These are phyloP conservation scores for Alloteropsis semialata DNA, from an alignment of 176 grass and related monocot species.

Conservation along the genomic window DNA sequence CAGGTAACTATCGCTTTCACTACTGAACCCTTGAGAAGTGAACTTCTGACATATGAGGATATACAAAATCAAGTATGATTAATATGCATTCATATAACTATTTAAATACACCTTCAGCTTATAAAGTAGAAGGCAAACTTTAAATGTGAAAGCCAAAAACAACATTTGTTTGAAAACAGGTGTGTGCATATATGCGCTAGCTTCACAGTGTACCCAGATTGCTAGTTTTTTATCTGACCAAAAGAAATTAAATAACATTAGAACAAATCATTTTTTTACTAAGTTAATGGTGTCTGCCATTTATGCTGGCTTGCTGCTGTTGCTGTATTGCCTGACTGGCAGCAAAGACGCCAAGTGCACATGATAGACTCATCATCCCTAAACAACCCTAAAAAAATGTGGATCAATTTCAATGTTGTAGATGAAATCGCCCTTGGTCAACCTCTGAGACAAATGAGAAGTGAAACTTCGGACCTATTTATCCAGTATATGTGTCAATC, in stretches of 20 bases:
- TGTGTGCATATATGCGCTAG: too few relatives aligned
- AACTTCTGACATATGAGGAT: too few relatives aligned
- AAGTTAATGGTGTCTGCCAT: not conserved
- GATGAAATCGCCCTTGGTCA: not conserved
- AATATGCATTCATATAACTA: too few relatives aligned
- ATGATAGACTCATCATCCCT: not conserved
- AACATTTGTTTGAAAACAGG: too few relatives aligned
- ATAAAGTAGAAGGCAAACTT: too few relatives aligned
- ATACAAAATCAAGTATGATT: too few relatives aligned
- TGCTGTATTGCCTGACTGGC: not conserved
- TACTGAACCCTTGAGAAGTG: too few relatives aligned
- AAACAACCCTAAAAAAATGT: not conserved
- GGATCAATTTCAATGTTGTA: not conserved
- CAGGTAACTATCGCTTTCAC: too few relatives aligned
- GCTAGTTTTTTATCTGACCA: too few relatives aligned
- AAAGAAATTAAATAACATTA: not conserved
- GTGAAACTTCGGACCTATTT: not conserved
- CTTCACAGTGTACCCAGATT: too few relatives aligned
- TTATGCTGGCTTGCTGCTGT: not conserved
- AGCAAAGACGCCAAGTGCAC: not conserved
- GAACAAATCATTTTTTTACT: not conserved
- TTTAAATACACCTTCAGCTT: too few relatives aligned
- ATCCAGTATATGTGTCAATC: not conserved
- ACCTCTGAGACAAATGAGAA: not conserved
- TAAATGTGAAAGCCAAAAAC: too few relatives aligned